Conservation (phyloP, 148 eudicot species). For the Rhododendron molle region DNA sequence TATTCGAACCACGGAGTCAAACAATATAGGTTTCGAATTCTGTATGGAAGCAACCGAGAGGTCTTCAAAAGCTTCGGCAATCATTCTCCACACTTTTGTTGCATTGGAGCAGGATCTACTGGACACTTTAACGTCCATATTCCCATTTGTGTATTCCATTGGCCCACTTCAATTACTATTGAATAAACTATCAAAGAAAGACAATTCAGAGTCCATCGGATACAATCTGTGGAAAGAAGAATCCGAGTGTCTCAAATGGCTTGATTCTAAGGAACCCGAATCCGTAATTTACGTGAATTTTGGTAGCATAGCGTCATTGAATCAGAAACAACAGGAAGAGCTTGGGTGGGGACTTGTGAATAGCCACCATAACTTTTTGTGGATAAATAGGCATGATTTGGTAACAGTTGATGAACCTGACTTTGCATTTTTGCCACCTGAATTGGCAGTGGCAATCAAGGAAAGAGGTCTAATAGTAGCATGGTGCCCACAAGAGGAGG, state of each 20-base stretch:
- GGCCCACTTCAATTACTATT: not conserved
- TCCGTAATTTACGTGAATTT: conserved; percentile 9
- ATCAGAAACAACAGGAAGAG: not conserved
- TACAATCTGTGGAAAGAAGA: conserved; percentile 17
- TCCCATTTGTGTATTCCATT: not conserved
- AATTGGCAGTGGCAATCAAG: not conserved
- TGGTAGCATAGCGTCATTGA: not conserved
- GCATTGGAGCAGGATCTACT: conserved; percentile 9
- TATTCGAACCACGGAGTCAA: not conserved
- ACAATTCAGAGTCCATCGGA: conserved; percentile 1
- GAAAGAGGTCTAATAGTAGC: not conserved
- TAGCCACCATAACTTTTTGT: conserved; percentile 3
- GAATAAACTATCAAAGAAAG: not conserved
- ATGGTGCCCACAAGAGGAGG: not conserved
- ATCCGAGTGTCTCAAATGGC: conserved; percentile 10
- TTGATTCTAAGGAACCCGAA: not conserved
- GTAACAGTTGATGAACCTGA: not conserved
- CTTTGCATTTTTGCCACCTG: not conserved
- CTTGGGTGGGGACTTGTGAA: conserved; percentile 19
- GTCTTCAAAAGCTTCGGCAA: conserved; percentile 4
- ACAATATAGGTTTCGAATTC: not conserved
- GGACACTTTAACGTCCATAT: conserved; percentile 2
- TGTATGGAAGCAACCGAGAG: conserved; percentile 11
- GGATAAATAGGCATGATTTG: conserved; percentile 15
- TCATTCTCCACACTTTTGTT: conserved; percentile 13